These are phyloP conservation scores for Penicillium atrosanguineum DNA, from an alignment of 495 filamentous ascomycete genomes.

Conservation along the genomic window DNA sequence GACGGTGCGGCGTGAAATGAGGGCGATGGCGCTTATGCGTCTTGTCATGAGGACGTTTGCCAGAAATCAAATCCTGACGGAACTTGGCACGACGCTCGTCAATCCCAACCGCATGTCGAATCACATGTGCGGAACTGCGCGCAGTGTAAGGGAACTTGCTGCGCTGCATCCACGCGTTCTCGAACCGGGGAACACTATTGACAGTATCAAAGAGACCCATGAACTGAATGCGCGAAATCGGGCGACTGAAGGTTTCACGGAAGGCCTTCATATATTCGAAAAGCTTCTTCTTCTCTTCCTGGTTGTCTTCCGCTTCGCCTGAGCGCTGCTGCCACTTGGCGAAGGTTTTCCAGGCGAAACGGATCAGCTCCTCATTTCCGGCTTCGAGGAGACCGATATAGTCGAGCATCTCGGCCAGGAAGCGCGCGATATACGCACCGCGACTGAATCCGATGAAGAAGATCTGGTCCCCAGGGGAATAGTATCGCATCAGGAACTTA, in stretches of 20 bases:
- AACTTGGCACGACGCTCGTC: slow-evolving; percentile 74
- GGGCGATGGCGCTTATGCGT: slow-evolving; percentile 34
- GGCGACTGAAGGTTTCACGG: slow-evolving; percentile 79
- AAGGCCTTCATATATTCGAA: slow-evolving; percentile 80
- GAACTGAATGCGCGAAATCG: slow-evolving; percentile 63
- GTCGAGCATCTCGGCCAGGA: slow-evolving; percentile 84
- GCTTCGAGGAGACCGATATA: slow-evolving; percentile 74
- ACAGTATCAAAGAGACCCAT: slow-evolving; percentile 56
- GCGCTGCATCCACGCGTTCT: slow-evolving; percentile 82
- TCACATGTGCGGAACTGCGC: slow-evolving; percentile 66
- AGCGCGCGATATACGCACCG: slow-evolving; percentile 83
- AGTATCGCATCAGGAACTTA: slow-evolving; percentile 86
- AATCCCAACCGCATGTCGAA: slow-evolving; percentile 72
- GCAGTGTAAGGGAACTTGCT: slow-evolving; percentile 82
- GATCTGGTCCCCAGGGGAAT: slow-evolving; percentile 75
- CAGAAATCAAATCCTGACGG: slow-evolving; percentile 69
- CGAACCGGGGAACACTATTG: slow-evolving; percentile 79
- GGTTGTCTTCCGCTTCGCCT: slow-evolving; percentile 52
- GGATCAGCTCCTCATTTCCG: slow-evolving; percentile 85
- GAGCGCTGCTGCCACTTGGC: slow-evolving; percentile 76
- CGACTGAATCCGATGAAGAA: slow-evolving; percentile 82
- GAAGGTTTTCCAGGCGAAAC: slow-evolving; percentile 88
- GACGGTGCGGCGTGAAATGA: slow-evolving; percentile 26
- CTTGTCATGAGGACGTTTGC: slow-evolving; percentile 36
- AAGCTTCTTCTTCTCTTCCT: slow-evolving; percentile 61